Evolutionary conservation across 768 basidiomycete species (phyloP).

Genomic region (Panaeolus papilionaceus): DNA sequence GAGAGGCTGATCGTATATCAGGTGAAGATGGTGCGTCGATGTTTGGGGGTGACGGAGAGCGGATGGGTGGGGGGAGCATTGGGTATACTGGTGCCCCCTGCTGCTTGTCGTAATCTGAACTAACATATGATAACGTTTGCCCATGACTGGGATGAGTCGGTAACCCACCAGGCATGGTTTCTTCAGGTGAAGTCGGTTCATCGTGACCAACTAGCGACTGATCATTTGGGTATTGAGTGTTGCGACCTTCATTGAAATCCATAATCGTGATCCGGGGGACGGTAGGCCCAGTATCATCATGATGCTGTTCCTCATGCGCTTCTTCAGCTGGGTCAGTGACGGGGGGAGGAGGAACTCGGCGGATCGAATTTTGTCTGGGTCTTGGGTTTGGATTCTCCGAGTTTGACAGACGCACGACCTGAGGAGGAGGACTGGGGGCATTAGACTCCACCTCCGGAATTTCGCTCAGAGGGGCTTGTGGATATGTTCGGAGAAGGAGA

Average conservation of each 20-base stretch:
- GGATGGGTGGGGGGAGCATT: neutral
- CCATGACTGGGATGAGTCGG: neutral
- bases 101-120: neutral
- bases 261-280: neutral
- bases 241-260: slow-evolving; percentile 3
- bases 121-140: neutral
- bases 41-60: neutral
- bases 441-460: slow-evolving; percentile 8
- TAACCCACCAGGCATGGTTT: slow-evolving; percentile 2
- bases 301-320: neutral
- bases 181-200: neutral
- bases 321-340: neutral
- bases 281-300: neutral
- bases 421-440: slow-evolving; percentile 3
- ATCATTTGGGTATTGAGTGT: neutral
- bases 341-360: slow-evolving; percentile 1
- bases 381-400: neutral
- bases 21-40: slow-evolving; percentile 4
- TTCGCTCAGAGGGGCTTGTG: slow-evolving; percentile 4
- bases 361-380: neutral
- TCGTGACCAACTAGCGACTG: neutral
- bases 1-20: slow-evolving; percentile 1
- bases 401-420: neutral
- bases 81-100: neutral
- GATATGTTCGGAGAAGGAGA: neutral